Evolutionary conservation across 768 basidiomycete genomes (phyloP).

Genomic region (Leccinellum luteum): DNA sequence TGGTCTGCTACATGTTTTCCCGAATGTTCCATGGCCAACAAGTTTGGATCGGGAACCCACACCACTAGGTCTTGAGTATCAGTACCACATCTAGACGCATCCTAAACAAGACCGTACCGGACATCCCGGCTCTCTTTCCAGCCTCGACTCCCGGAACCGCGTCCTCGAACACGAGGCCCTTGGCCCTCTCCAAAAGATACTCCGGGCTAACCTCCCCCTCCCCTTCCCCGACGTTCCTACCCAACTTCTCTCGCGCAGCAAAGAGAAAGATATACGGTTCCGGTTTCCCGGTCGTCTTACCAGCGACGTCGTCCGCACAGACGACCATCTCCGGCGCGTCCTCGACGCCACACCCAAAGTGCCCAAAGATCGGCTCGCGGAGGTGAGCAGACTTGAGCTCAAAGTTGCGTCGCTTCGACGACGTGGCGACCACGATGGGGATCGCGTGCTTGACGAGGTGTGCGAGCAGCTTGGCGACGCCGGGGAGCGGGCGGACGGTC

Average conservation of each 20-base stretch:
- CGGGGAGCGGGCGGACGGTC: conserved; percentile 69
- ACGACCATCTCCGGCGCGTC: conserved; percentile 49
- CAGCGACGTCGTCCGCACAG: conserved; percentile 67
- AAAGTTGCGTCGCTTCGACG: conserved; percentile 64
- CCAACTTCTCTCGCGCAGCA: conserved; percentile 61
- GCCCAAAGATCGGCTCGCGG: conserved; percentile 49
- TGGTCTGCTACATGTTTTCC: conserved; percentile 57
- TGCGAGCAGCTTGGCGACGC: conserved; percentile 61
- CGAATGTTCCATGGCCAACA: conserved; percentile 50
- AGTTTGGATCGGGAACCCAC: conserved; percentile 79
- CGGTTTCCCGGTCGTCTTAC: conserved; percentile 68
- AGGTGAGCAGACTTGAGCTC: conserved; percentile 66
- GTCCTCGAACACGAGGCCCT: conserved; percentile 83
- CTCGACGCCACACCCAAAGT: conserved; percentile 24
- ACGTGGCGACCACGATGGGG: conserved; percentile 81
- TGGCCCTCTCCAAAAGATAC: conserved; percentile 48
- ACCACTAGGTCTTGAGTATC: conserved; percentile 49
- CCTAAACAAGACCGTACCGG: conserved; percentile 47
- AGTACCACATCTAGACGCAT: background rate
- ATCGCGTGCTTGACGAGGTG: conserved; percentile 67
- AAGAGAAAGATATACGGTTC: conserved; percentile 77
- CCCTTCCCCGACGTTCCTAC: conserved; percentile 52
- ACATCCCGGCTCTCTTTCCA: conserved; percentile 83
- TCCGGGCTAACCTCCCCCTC: conserved; percentile 31
- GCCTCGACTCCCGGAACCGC: conserved; percentile 74